Base-by-base conservation (phyloP, 148 eudicot species). In the Nepenthes gracilis region DNA sequence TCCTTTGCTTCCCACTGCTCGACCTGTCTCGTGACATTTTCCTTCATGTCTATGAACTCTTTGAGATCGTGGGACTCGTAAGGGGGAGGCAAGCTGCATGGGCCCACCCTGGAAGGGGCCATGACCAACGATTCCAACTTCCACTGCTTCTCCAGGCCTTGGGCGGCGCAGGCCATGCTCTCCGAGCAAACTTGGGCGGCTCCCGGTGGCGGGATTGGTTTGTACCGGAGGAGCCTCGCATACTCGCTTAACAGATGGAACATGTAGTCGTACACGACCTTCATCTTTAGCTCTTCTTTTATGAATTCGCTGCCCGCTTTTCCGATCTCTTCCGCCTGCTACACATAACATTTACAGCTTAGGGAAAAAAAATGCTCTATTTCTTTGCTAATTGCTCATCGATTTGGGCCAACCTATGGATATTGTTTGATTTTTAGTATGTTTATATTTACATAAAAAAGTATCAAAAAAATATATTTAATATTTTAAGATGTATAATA, bases 271-370 rank as follows among this genome's bases (percentile, higher is more conserved):
- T 77, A 81, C 36, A 81, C 63, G 63, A 68, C 15, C 51, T 59
- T 69, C 81, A 80, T 80, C 57, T 72, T 64, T 40, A 80, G 64
- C 68, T 77, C 75, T 59, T 77, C 77, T 34, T 37, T 65, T 38
- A 81, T 72, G 61, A 69, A 81, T 12, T 61, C 69, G 73, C 79
- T 77, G 10, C 85, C 85, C 4, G 23, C 74, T 36, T 70, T 72
- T 43, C 75, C 85, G 9, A 81, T 81, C 68, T 72, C 61, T 63
- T 77, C 67, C 36, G 85, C 81, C 85, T 80, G 64, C 57, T 53
- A 48, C 4, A 23, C 36, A 23, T 15, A 43, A 35, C 45, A 33
- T 2, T 1, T 32, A 15, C 23, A 23, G 23, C 23, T 23, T 23
- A 23, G 23, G 23, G 23, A 23, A 23, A 23, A 23, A 23, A 23